Conservation (phyloP, 495 filamentous ascomycete genomes). For the Aspergillus ellipticus region DNA sequence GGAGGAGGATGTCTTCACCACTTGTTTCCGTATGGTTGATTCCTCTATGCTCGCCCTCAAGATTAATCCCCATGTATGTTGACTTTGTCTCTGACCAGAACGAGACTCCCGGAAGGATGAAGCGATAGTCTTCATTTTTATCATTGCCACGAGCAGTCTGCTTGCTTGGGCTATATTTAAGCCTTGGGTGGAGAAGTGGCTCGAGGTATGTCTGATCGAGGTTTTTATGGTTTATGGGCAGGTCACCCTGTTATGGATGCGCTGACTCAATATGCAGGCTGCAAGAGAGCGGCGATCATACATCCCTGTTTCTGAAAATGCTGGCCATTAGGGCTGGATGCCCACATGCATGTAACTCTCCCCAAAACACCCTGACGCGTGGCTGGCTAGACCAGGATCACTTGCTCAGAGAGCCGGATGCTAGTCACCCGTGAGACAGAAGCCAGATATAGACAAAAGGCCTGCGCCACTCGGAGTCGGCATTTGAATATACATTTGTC, state of each 20-base stretch:
- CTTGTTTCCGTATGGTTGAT: constrained; percentile 71
- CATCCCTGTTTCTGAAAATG: constrained; percentile 36
- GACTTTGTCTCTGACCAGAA: constrained; percentile 44
- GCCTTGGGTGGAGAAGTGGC: constrained; percentile 58
- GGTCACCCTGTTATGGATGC: not conserved
- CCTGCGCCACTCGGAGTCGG: not conserved
- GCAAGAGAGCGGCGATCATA: constrained; percentile 44
- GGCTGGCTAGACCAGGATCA: not conserved
- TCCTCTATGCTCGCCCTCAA: not conserved
- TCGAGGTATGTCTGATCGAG: constrained; percentile 44
- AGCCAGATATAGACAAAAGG: not conserved
- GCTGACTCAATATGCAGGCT: constrained; percentile 26
- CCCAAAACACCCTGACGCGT: not conserved
- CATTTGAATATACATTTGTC: not conserved
- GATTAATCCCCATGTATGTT: constrained; percentile 8
- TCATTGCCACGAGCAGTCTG: constrained; percentile 78
- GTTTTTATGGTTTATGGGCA: not conserved
- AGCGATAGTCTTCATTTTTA: constrained; percentile 89
- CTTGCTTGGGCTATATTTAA: constrained; percentile 74
- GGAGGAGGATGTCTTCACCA: constrained; percentile 82
- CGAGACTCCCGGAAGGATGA: constrained; percentile 86
- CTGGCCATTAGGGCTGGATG: constrained; percentile 7
- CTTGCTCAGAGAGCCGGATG: not conserved
- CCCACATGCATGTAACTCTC: not conserved
- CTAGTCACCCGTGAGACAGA: not conserved